Evolutionary conservation across 2,329 filamentous ascomycete species (phyloP).

Genomic region (Epicoccum sorghinum): DNA sequence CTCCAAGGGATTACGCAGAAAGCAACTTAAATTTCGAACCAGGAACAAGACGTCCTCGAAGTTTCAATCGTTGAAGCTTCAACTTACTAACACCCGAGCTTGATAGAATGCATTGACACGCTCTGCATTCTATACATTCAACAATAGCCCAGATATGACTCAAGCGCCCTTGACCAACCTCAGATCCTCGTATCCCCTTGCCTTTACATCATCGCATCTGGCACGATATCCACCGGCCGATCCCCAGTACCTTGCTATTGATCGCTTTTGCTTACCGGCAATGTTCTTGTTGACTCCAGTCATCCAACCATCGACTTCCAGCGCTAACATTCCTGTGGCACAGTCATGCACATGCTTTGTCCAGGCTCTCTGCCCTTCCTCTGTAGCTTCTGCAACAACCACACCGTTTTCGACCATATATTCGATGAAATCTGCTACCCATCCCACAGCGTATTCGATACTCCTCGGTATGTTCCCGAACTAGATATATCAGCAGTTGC

Average conservation of each 20-base stretch:
- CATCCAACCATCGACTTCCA: slow-evolving; percentile 62
- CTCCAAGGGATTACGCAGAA: too few relatives aligned
- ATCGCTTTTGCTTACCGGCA: slow-evolving; percentile 48
- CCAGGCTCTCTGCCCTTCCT: slow-evolving; percentile 52
- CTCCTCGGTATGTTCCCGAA: slow-evolving; percentile 41
- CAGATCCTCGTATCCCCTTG: slow-evolving; percentile 29
- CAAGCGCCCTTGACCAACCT: slow-evolving; percentile 19
- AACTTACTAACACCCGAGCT: too few relatives aligned
- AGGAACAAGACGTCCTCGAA: too few relatives aligned
- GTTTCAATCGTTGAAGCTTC: too few relatives aligned
- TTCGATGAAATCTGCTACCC: slow-evolving; percentile 46
- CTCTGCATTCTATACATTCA: too few relatives aligned
- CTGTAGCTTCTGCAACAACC: slow-evolving; percentile 49
- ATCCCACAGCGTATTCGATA: slow-evolving; percentile 53
- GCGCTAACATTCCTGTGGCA: slow-evolving; percentile 52
- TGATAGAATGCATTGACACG: too few relatives aligned
- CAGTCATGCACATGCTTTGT: slow-evolving; percentile 58
- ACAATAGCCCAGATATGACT: not conserved
- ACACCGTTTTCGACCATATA: slow-evolving; percentile 44
- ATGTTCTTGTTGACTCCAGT: slow-evolving; percentile 62
- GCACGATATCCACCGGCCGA: slow-evolving; percentile 53
- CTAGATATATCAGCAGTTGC: not conserved
- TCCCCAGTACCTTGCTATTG: slow-evolving; percentile 56
- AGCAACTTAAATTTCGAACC: too few relatives aligned
- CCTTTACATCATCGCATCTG: slow-evolving; percentile 33